A percentile compares a stretch with the other conserved stretches of the same genome.
phyloP scores from a whole-genome alignment of 2,329 filamentous ascomycete species.

The Orbilia ellipsospora region DNA sequence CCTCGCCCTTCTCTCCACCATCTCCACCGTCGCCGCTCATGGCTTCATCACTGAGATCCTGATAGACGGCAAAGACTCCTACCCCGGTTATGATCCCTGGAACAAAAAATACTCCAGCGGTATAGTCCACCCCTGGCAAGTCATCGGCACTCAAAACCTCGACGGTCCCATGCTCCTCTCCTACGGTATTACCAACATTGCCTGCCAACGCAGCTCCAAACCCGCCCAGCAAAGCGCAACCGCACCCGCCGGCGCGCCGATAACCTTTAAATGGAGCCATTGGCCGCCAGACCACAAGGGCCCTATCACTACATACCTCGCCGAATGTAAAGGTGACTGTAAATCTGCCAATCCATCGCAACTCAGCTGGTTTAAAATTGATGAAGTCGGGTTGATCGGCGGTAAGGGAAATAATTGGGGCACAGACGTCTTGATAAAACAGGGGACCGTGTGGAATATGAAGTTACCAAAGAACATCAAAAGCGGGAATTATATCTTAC shows the following conservation, averaged over 20 bases:
- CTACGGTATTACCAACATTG: constrained; percentile 63
- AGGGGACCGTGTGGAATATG: constrained; percentile 66
- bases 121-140: constrained; percentile 51
- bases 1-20: constrained; percentile 36
- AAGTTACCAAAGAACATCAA: constrained; percentile 61
- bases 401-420: constrained; percentile 62
- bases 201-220: constrained; percentile 65
- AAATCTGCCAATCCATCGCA: constrained; percentile 63
- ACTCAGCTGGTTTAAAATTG: constrained; percentile 59
- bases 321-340: constrained; percentile 63
- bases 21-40: constrained; percentile 50
- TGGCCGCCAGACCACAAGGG: constrained; percentile 67
- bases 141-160: constrained; percentile 41
- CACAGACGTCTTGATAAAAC: constrained; percentile 65
- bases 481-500: constrained; percentile 66
- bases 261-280: constrained; percentile 66
- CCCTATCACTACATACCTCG: constrained; percentile 66
- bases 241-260: constrained; percentile 64
- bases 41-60: constrained; percentile 56
- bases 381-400: constrained; percentile 60
- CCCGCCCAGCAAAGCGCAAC: constrained; percentile 63
- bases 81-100: constrained; percentile 55
- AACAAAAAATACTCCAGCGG: constrained; percentile 43
- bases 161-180: constrained; percentile 63
- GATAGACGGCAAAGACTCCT: constrained; percentile 41